Conservation (phyloP, 2,329 filamentous ascomycete species). For the Fusarium concolor region DNA sequence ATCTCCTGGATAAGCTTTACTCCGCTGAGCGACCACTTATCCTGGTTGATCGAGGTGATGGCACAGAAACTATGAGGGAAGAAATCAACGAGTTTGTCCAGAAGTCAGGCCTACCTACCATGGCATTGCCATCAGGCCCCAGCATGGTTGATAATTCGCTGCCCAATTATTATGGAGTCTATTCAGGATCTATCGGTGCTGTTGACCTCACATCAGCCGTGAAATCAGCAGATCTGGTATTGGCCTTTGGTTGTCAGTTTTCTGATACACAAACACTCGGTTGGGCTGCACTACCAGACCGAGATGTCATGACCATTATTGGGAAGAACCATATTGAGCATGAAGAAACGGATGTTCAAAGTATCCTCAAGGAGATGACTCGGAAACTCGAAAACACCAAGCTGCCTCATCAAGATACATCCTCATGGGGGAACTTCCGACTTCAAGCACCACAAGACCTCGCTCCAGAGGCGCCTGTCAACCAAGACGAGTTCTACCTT, state of each 20-base stretch:
- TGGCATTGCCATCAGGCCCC: neutral
- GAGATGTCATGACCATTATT: neutral
- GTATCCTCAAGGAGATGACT: neutral
- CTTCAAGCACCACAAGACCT: neutral
- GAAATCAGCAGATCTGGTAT: slow-evolving; percentile 6
- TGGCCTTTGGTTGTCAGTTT: slow-evolving; percentile 20
- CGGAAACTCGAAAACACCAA: fast-evolving
- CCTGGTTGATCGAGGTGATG: neutral
- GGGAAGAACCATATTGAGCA: neutral
- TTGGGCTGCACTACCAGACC: neutral
- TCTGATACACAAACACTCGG: slow-evolving; percentile 32
- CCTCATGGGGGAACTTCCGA: slow-evolving; percentile 5
- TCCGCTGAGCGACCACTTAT: neutral
- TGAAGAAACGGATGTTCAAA: neutral
- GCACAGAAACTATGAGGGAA: neutral
- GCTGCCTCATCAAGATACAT: neutral
- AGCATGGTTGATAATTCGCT: slow-evolving; percentile 12
- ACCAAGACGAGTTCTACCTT: slow-evolving; percentile 12
- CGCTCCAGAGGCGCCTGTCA: neutral
- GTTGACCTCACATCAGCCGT: neutral
- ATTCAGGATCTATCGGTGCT: neutral
- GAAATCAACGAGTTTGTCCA: neutral
- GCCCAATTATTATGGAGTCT: slow-evolving; percentile 14
- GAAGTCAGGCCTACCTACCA: neutral
- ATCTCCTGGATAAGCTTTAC: neutral